Conservation (phyloP, 2,329 filamentous ascomycete genomes). For the Bipolaris bicolor region DNA sequence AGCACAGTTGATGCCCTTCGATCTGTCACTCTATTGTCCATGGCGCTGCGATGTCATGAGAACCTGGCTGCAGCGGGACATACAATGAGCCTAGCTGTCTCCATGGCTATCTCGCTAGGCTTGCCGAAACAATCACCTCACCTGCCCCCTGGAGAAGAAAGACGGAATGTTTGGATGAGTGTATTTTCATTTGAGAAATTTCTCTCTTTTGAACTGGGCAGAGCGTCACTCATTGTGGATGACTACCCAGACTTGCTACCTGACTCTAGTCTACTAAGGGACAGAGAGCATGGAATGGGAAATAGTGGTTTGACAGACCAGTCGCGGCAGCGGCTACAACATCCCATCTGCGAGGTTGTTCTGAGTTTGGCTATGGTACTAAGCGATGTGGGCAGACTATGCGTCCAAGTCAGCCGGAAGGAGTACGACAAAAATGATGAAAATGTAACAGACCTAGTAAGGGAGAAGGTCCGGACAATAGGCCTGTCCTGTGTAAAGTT, state of each 20-base stretch:
- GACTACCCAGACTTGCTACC: not conserved
- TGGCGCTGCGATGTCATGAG: not conserved
- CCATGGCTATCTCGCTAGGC: not conserved
- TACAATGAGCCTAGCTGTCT: slow-evolving; percentile 1
- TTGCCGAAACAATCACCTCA: not conserved
- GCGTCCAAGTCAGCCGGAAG: not conserved
- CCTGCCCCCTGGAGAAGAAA: not conserved
- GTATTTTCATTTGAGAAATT: not conserved
- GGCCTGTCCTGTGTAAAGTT: not conserved
- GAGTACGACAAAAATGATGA: not conserved
- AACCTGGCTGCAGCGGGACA: not conserved
- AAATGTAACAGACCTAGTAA: not conserved
- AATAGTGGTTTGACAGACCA: not conserved
- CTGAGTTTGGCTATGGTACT: not conserved
- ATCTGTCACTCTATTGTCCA: not conserved
- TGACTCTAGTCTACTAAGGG: not conserved
- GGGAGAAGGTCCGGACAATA: not conserved
- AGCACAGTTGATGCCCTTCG: not conserved
- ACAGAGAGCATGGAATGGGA: not conserved
- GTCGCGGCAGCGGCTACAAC: not conserved
- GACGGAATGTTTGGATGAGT: not conserved
- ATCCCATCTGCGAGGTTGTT: not conserved
- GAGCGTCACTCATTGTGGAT: not conserved
- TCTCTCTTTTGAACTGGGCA: not conserved
- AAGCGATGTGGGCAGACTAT: not conserved